Evolutionary conservation across 129 eudicot genomes (phyloP).

Genomic region (Centaurea solstitialis): DNA sequence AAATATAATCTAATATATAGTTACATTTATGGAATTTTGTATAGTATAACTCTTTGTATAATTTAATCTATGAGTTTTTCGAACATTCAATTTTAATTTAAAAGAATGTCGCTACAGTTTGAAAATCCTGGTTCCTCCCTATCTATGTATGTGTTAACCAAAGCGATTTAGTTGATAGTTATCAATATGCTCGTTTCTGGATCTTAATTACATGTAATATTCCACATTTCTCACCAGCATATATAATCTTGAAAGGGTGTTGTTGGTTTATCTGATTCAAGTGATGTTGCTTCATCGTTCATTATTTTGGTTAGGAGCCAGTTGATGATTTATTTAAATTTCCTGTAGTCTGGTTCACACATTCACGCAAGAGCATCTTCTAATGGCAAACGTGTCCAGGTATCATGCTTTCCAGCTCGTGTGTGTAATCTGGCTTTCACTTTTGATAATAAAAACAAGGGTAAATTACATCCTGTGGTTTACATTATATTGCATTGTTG

Average conservation of each 20-base stretch:
- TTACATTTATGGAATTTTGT: background rate
- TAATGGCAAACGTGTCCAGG: constrained; percentile 95
- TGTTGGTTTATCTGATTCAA: background rate
- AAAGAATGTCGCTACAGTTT: background rate
- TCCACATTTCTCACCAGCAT: background rate
- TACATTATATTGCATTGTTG: too few relatives aligned
- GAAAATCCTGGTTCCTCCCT: background rate
- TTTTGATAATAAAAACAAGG: background rate
- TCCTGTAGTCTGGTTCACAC: constrained; percentile 75
- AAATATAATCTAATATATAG: background rate
- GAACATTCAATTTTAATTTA: background rate
- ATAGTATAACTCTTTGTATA: background rate
- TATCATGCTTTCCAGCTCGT: constrained; percentile 17
- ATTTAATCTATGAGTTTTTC: background rate
- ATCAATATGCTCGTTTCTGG: background rate
- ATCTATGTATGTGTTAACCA: background rate
- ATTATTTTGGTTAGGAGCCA: background rate
- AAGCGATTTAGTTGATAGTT: background rate
- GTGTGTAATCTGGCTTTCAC: background rate
- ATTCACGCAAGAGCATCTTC: constrained; percentile 82
- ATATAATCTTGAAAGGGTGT: background rate
- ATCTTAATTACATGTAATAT: background rate
- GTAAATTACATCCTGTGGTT: too few relatives aligned
- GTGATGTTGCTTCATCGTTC: background rate
- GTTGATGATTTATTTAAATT: constrained; percentile 5